Evolutionary conservation across 2,329 filamentous ascomycete genomes (phyloP).

Genomic region (Colletotrichum sp.): DNA sequence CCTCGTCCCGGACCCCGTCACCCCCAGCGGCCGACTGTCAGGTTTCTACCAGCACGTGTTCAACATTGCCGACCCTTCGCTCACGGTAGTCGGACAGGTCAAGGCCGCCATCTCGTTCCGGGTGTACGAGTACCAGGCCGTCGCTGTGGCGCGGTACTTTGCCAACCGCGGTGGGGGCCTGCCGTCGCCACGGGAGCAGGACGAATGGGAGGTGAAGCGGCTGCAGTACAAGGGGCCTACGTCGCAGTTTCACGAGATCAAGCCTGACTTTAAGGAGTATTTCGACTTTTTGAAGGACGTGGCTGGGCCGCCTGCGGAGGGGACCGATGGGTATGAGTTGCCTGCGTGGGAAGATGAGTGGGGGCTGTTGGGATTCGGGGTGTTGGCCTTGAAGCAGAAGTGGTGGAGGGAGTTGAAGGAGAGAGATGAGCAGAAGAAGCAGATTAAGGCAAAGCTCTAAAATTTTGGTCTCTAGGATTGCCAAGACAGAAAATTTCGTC

Average conservation of each 20-base stretch:
- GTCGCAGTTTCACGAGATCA: slow-evolving; percentile 33
- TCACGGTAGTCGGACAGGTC: slow-evolving; percentile 37
- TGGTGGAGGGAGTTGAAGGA: slow-evolving; percentile 31
- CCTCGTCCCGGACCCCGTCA: slow-evolving; percentile 36
- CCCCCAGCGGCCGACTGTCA: slow-evolving; percentile 26
- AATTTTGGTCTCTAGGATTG: rapidly evolving
- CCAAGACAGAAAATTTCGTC: neutral
- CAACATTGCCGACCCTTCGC: slow-evolving; percentile 36
- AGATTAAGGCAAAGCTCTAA: neutral
- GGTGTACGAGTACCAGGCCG: slow-evolving; percentile 42
- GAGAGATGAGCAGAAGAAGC: slow-evolving; percentile 24
- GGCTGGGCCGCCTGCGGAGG: slow-evolving; percentile 44
- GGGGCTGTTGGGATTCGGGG: slow-evolving; percentile 34
- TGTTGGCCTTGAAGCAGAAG: slow-evolving; percentile 32
- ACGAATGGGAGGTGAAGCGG: slow-evolving; percentile 35
- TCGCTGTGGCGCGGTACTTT: slow-evolving; percentile 39
- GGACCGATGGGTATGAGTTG: slow-evolving; percentile 40
- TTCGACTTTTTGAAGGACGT: slow-evolving; percentile 43
- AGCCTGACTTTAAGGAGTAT: slow-evolving; percentile 40
- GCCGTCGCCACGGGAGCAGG: slow-evolving; percentile 31
- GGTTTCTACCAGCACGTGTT: slow-evolving; percentile 42
- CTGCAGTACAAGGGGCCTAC: slow-evolving; percentile 34
- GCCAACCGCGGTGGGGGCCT: slow-evolving; percentile 33
- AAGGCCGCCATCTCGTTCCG: slow-evolving; percentile 40
- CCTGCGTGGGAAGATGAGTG: slow-evolving; percentile 47